Evolutionary conservation across 1,139 yeast genomes (phyloP).

Genomic region (Candida anutae): DNA sequence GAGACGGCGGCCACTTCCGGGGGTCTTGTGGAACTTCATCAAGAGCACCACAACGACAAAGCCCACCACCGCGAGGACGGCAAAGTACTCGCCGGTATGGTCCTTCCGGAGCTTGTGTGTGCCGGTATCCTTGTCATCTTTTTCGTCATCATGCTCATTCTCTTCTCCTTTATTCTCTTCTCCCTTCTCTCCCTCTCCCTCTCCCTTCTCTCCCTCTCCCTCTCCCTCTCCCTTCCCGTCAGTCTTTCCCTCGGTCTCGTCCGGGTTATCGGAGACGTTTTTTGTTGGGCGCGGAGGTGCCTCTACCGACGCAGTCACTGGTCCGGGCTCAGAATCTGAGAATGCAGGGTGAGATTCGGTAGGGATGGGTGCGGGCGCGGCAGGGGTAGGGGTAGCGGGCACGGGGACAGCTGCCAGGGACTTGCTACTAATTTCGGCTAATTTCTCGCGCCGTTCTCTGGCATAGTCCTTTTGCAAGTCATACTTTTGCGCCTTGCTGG

Average conservation of each 20-base stretch:
- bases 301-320: background rate
- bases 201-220: background rate
- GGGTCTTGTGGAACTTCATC: conserved; percentile 45
- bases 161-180: conserved; percentile 4
- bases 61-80: conserved; percentile 53
- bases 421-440: conserved; percentile 4
- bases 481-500: conserved; percentile 45
- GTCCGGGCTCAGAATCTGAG: background rate
- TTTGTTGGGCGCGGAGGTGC: background rate
- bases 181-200: conserved; percentile 1
- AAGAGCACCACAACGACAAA: conserved; percentile 46
- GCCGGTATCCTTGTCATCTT: conserved; percentile 11
- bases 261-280: conserved; percentile 1
- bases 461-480: conserved; percentile 38
- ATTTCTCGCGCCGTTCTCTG: conserved; percentile 24
- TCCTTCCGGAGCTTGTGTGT: conserved; percentile 19
- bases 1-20: conserved; percentile 39
- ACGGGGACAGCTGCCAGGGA: conserved; percentile 4
- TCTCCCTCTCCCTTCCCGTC: conserved; percentile 1
- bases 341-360: conserved; percentile 3
- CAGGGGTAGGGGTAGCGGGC: conserved; percentile 2
- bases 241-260: conserved; percentile 1
- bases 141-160: conserved; percentile 8
- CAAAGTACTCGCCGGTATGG: conserved; percentile 52
- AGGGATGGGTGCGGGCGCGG: conserved; percentile 2